Evolutionary conservation across 2,329 filamentous ascomycete genomes (phyloP), one percentile per base, ranked within the genome.

Genomic region (Neofusicoccum sp.): DNA sequence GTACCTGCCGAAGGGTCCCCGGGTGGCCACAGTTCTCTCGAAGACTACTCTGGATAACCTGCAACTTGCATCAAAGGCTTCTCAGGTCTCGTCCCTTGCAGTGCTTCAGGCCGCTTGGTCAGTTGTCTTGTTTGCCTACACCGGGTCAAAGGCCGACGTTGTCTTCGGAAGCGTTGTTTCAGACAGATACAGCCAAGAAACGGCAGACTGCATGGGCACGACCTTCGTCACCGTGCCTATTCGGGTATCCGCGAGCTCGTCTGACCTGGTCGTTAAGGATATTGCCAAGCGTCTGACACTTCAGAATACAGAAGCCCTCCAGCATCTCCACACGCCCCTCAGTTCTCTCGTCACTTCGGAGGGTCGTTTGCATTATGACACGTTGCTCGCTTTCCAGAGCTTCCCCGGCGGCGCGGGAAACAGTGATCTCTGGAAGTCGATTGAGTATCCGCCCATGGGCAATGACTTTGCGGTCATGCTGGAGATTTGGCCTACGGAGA

Each of bases 391-490:
- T 1, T 63, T 63, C 11, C 62, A 63, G 62, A 60, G 45, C 34
- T 63, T 63, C 33, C 37, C 62, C 14, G 52, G 56, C 29, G 62
- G 45, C 14, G 34, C 28, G 16, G 28, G 44, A 8, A 36, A 22
- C 12, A 49, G 45, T n/a, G 37, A 34, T 12, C 54, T 63, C 6
- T 63, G 62, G 62, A 60, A 47, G 14, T 60, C 62, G 5, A 60
- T 63, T 16, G 64, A 63, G 62, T 71, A 22, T 52, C 69, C 6
- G 64, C 70, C 37, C 67, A 74, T 74, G 72, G 70, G 67, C 4
- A 72, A 71, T 29, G 72, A 75, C 50, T 72, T 73, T 54, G 68
- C 70, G 1, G 71, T 74, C 2, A 74, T 74, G 71, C 52, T 75
- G 5, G 73, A 74, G 50, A 66, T 74, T 6, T 72, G 71, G 67